These are phyloP conservation scores for Vinca minor DNA, from an alignment of 257 asterid genomes.

Conservation along the genomic window DNA sequence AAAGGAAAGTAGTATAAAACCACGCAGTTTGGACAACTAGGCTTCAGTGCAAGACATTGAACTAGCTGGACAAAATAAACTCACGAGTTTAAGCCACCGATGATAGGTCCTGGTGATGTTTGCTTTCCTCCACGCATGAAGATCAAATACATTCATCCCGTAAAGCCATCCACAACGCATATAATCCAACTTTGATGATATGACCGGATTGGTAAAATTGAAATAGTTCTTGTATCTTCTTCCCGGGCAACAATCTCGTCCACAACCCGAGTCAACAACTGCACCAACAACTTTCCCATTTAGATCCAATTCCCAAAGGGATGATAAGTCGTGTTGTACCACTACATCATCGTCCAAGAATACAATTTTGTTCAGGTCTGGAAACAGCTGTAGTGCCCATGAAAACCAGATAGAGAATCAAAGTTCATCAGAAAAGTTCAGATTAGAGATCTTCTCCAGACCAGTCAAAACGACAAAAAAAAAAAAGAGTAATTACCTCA, in stretches of 20 bases:
- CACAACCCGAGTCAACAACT: constrained; percentile 62
- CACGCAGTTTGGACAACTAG: no score
- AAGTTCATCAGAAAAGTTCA: constrained; percentile 17
- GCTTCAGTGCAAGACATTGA: neutral
- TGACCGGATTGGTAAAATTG: constrained; percentile 51
- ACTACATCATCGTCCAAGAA: constrained; percentile 82
- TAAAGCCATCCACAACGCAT: constrained; percentile 67
- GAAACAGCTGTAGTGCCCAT: constrained; percentile 62
- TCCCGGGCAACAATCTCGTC: constrained; percentile 55
- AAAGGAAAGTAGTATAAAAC: no score
- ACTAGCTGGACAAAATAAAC: constrained; percentile 19
- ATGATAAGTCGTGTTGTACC: constrained; percentile 65
- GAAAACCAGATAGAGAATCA: constrained; percentile 28
- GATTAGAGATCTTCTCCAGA: constrained; percentile 17
- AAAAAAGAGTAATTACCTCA: constrained; percentile 54
- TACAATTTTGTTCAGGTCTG: constrained; percentile 62
- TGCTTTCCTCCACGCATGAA: constrained; percentile 64
- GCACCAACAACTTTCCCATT: constrained; percentile 76
- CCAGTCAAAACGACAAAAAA: constrained; percentile 15
- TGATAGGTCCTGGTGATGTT: constrained; percentile 60
- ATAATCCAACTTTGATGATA: constrained; percentile 42
- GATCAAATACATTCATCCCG: constrained; percentile 73
- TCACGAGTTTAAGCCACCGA: constrained; percentile 80
- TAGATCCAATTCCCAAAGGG: constrained; percentile 83
- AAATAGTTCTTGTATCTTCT: constrained; percentile 60